Evolutionary conservation across 768 basidiomycete species (phyloP), one percentile per base, ranked within the genome.

Genomic region (Leccinum arenicola): DNA sequence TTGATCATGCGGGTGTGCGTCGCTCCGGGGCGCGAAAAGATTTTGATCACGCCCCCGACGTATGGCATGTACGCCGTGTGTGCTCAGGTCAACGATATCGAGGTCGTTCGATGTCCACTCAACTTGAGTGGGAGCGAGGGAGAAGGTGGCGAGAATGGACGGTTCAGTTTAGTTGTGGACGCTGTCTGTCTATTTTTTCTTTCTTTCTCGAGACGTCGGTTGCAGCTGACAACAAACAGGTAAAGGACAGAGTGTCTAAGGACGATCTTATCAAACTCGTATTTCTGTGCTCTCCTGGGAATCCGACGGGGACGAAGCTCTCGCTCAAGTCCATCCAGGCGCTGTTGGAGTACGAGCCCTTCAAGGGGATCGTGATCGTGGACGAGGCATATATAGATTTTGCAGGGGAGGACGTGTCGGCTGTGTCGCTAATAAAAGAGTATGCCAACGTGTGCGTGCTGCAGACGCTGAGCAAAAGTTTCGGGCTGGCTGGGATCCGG

Each of bases 321-420:
- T 82, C 93, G 0, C 82, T 95, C 25, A 67, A 80, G 10, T 81
- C 87, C 12, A 78, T 98, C 59, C 81, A 84, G 1, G 67, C 80
- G 10, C 73, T 98, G 15, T 77, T 96, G 25, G 87, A 94, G 31
- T 91, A 91, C 73, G 80, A 85, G 9, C 78, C 79, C 0, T 98
- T 91, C 82, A 92, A 87, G 64, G 97, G 97, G 8, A 85, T 99
- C 61, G 87, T 98, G 40, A 82, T 96, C 29, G 87, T 98, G 6
- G 97, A 99, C 68, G 97, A 99, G 73, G 97, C 97, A 0, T 98
- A 99, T 75, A 90, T 98, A 70, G 97, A 99, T 72, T 99, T 98
- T 67, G 84, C 90, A 0, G 80, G 80, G 0, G 71, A 78, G 9
- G 79, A 77, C 17, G 74, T 80, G 29, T 89, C 87, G 47, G 91